Base-by-base conservation (phyloP, 768 basidiomycete genomes). In the Tylopilus intermedius region DNA sequence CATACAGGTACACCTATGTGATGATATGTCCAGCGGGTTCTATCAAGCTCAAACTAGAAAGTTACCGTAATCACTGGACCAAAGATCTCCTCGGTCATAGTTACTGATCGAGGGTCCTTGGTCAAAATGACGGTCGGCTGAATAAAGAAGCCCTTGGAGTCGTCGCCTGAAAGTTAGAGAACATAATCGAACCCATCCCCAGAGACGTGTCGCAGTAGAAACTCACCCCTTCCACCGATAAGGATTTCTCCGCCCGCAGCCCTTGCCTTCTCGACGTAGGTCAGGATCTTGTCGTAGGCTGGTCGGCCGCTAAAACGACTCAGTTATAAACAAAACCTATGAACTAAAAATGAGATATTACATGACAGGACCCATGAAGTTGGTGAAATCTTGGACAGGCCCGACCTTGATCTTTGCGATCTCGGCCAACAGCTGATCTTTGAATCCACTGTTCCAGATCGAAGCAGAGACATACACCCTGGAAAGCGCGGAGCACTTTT, bases 351-450 rank as follows among this genome's bases (percentile, higher is more conserved):
- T 45, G 29, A 18, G 42, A 48, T 32, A 76, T 52, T 62, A 93
- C 91, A 98, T 98, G 53, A 99, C 95, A 53, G 96, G 94, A 5
- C 96, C 96, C 79, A 96, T 83, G 67, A 95, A 99, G 75, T 90
- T 86, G 37, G 72, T 64, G 72, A 87, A 93, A 48, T 93, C 86
- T 46, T 78, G 76, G 18, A 82, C 81, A 15, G 80, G 67, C 3
- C 96, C 96, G 52, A 95, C 81, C 65, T 81, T 90, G 71, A 99
- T 94, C 72, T 87, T 90, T 13, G 83, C 78, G 45, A 85, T 77
- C 69, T 96, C 88, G 15, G 69, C 67, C 57, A 93, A 69, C 44
- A 96, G 72, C 65, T 80, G 76, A 43, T 90, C 83, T 67, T 88
- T 90, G 80, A 98, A 98, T 27, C 90, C 91, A 29, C 71, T 72